Conservation (phyloP, 768 basidiomycete species). For the Phylloporus sp. region DNA sequence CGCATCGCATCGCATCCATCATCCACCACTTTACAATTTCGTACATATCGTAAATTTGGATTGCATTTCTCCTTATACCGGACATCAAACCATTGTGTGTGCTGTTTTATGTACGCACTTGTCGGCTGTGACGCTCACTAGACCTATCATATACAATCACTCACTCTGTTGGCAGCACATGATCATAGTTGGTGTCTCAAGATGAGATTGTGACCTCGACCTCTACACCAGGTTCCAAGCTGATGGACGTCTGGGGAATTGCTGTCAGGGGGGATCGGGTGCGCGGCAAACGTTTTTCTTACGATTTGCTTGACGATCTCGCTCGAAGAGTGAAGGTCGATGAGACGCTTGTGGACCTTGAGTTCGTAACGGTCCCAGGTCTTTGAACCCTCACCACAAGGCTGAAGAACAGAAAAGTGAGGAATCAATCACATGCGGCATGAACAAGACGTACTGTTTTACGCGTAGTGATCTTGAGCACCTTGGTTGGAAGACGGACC, state of each 20-base stretch:
- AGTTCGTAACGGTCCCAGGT: slow-evolving; percentile 99
- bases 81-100: slow-evolving; percentile 8
- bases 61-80: slow-evolving; percentile 14
- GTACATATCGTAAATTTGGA: slow-evolving; percentile 4
- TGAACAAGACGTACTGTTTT: slow-evolving; percentile 70
- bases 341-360: slow-evolving; percentile 98
- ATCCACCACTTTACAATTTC: neutral
- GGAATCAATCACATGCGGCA: neutral
- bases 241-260: slow-evolving; percentile 80
- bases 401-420: slow-evolving; percentile 41
- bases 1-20: slow-evolving; percentile 4
- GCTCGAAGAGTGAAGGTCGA: slow-evolving; percentile 96
- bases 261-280: slow-evolving; percentile 3
- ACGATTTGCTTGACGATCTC: slow-evolving; percentile 99
- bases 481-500: slow-evolving; percentile 97
- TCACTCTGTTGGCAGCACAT: neutral
- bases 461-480: slow-evolving; percentile 97
- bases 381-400: slow-evolving; percentile 99
- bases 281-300: slow-evolving; percentile 31
- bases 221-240: slow-evolving; percentile 98
- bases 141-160: slow-evolving; percentile 6
- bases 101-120: slow-evolving; percentile 15
- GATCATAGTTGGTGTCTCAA: slow-evolving; percentile 32
- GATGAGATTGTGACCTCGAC: slow-evolving; percentile 96
- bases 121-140: slow-evolving; percentile 6